These are phyloP conservation scores for Candida dajiaensis DNA, from an alignment of 805 yeast genomes.

Conservation along the genomic window DNA sequence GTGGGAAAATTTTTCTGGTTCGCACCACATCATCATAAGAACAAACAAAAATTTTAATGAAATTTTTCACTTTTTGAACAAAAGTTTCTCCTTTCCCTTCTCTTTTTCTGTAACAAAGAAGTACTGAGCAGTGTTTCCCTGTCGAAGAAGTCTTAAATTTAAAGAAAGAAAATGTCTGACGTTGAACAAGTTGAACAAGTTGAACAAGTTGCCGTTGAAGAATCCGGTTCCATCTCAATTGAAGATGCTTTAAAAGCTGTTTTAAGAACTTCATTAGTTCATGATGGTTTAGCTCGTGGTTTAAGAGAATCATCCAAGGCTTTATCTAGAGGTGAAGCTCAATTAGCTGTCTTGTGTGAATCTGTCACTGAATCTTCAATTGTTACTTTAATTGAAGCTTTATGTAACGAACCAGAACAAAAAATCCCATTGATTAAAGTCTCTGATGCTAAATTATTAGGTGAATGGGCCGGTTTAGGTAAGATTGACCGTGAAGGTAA, in stretches of 20 bases:
- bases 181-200: constrained; percentile 66
- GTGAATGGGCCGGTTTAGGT: constrained; percentile 99
- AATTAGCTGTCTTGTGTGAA: constrained; percentile 95
- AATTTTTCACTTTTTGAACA: background rate
- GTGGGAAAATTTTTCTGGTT: constrained; percentile 9
- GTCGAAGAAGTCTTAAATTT: constrained; percentile 73
- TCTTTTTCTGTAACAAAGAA: too few relatives aligned
- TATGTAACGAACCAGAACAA: constrained; percentile 95
- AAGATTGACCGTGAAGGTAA: constrained; percentile 99
- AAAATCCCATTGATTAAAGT: constrained; percentile 98
- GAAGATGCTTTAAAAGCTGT: constrained; percentile 99
- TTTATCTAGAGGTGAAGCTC: constrained; percentile 95
- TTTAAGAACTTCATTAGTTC: constrained; percentile 94
- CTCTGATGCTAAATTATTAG: constrained; percentile 98
- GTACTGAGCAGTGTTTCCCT: constrained; percentile 56
- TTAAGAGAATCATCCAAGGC: constrained; percentile 99
- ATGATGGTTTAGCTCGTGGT: constrained; percentile 99
- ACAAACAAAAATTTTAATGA: constrained; percentile 1
- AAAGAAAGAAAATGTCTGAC: constrained; percentile 76
- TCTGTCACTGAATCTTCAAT: constrained; percentile 97
- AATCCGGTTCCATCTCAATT: constrained; percentile 86
- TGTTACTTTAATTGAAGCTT: constrained; percentile 97
- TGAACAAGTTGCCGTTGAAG: constrained; percentile 81
- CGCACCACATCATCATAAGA: constrained; percentile 1
- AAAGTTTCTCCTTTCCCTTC: background rate